Evolutionary conservation across 371 early-diverging fungal species (phyloP), one percentile per base, ranked within the genome.

Genomic region (Enterocytospora artemiae): DNA sequence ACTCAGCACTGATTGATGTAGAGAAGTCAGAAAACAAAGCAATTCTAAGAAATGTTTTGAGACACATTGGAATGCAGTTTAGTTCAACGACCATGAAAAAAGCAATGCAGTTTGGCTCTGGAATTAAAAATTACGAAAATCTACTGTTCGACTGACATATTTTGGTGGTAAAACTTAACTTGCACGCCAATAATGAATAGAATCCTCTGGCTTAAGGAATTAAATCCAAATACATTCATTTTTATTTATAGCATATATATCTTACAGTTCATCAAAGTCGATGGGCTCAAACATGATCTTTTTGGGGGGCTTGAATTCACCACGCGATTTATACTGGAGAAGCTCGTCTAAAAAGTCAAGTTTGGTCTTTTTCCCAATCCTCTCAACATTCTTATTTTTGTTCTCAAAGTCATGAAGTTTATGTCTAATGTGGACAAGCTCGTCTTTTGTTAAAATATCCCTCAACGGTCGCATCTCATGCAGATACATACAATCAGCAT

Each of bases 401-500:
- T 56, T 36, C 27, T 68, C 58, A 69, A 75, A 75, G 22, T 65
- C 65, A 33, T 79, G 76, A 22, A 79, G 60, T 53, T 79, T 74
- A 32, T 70, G 70, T 36, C 74, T 79, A n/a, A 65, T 56, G 2
- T 51, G 56, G 32, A 59, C 59, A 72, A 77, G 71, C 48, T 77
- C 77, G 31, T 77, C 80, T 44, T 76, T 70, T 22, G 72, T 66
- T 34, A 77, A 62, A 18, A 76, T 59, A 58, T 76, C 75, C 32
- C 65, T 65, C 33, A 63, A 63, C 31, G 59, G 44, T 30, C 72
- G 59, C 27, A 62, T 55, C 41, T 76, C 75, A 50, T 79, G 80
- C 30, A 79, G 49, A 60, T 77, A 79, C 73, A 79, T 73, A 59
- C 80, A 79, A 4, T 77, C 78, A 46, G 7, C 18, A 50, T 77